Evolutionary conservation across 140 eudicot species (phyloP), one percentile per base, ranked within the genome.

Genomic region (Ambrosia hybrid): DNA sequence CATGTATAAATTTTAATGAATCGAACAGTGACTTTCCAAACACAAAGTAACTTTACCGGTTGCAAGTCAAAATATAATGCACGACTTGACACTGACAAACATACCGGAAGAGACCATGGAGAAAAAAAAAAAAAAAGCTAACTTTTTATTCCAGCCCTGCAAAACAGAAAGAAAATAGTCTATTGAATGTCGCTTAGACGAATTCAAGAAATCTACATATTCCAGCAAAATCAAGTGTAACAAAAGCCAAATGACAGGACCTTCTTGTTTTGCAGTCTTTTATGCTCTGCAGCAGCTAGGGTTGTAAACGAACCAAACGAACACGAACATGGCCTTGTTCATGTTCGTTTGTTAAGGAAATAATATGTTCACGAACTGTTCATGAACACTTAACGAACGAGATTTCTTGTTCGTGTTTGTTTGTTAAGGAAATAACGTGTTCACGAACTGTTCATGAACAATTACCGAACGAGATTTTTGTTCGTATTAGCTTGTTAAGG

Each of bases 141-240:
- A 92, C 98, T 92, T 92, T 73, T 92, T 92, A 79, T 83, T 92
- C 98, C 98, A 92, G 67, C 98, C 98, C 98, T 92, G 96, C 83
- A 82, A 73, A 80, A 61, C 10, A 70, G 37, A 81, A 62, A 65
- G 36, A 59, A 79, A 73, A 63, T 1, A 21, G 34, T 39, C 51
- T 21, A 67, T 83, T 53, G 26, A 21, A 21, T 21, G 26, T 21
- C 26, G 26, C 26, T 21, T 21, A 21, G 26, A 21, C 26, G 26
- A 21, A 21, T 21, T 21, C 26, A 21, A 21, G 26, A 21, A 21
- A 21, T 21, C 26, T 21, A 21, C 26, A 21, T 21, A 21, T 21
- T 21, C 26, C 26, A 21, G 26, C 26, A 21, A 21, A 21, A 21
- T 21, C 26, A 21, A 21, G 26, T 21, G 26, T 21, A 21, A 21